Base-by-base conservation (phyloP, 805 yeast genomes). In the Teunomyces cretensis region DNA sequence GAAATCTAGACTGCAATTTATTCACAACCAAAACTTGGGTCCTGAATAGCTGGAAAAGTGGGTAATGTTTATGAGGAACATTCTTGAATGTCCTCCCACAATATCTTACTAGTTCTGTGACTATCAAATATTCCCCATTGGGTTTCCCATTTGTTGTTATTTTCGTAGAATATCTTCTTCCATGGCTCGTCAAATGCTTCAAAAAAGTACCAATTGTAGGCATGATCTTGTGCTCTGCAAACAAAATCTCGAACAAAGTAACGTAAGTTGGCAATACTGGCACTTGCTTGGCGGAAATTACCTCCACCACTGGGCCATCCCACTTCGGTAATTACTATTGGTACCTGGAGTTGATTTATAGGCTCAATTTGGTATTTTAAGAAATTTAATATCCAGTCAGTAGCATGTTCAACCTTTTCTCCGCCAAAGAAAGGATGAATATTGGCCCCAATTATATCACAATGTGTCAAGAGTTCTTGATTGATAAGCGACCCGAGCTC, bases 281-380 rank as follows among this genome's bases (percentile, higher is more conserved):
- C 86, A 3, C 59, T 55, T 0, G 89, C 71, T 1, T 62, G 58
- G 33, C 65, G 57, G 45, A 67, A 72, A 1, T 31, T 46, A 0
- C 88, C 88, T 2, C 89, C 90, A 1, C 62, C 67, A 35, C 72
- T 78, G 0, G 90, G 91, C 91, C 90, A 84, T 0, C 89, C 90
- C 15, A 83, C 76, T 51, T 84, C 89, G 0, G 86, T 70, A 1
- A 84, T 69, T 3, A 75, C 65, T 5, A 81, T 52, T 26, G 56
- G 60, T 1, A 70, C 58, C 3, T 56, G 49, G 17, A 57, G 48
- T 11, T 55, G 44, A 42, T 62, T 64, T 11, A 53, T 38, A 1
- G 81, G 80, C 22, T 67, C 61, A 14, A 80, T 55, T 44, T 75
- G 78, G 22, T 68, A 60, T 39, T 72, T 55, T 28, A 79, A 47